Percentiles rank a stretch among this genome's conserved stretches.
Evolutionary conservation across 257 asterid species (phyloP).

Genomic region (Solanum etuberosum): DNA sequence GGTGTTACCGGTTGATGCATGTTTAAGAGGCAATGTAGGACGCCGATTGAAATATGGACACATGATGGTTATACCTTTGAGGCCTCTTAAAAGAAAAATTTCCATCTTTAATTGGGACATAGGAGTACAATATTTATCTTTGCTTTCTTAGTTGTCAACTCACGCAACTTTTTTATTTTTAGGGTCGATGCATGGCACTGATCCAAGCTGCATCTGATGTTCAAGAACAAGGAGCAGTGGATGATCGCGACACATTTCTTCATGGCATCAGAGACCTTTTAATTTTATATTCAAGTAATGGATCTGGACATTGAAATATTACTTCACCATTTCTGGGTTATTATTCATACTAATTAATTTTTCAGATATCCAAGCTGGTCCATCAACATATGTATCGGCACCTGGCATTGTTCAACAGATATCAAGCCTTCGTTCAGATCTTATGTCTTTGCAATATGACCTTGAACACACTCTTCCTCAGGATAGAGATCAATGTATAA

Average conservation of each 20-base stretch:
- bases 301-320: neutral
- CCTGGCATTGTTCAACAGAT: constrained; percentile 94
- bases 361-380: constrained; percentile 87
- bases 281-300: constrained; percentile 88
- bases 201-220: constrained; percentile 83
- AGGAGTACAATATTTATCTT: neutral
- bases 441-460: constrained; percentile 77
- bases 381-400: constrained; percentile 83
- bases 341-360: neutral
- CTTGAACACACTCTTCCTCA: constrained; percentile 93
- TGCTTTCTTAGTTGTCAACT: neutral
- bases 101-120: neutral
- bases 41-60: neutral
- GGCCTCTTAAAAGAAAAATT: neutral
- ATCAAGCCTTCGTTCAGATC: constrained; percentile 78
- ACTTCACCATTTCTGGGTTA: neutral
- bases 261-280: constrained; percentile 96
- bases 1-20: neutral
- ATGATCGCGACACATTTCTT: constrained; percentile 88
- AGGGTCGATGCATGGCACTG: constrained; percentile 83
- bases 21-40: neutral
- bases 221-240: constrained; percentile 96
- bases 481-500: constrained; percentile 87
- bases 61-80: neutral
- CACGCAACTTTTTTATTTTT: constrained; percentile 1